Evolutionary conservation across 352 stramenopile genomes (phyloP), one percentile per base, ranked within the genome.

Genomic region (Phytopythium boreale): DNA sequence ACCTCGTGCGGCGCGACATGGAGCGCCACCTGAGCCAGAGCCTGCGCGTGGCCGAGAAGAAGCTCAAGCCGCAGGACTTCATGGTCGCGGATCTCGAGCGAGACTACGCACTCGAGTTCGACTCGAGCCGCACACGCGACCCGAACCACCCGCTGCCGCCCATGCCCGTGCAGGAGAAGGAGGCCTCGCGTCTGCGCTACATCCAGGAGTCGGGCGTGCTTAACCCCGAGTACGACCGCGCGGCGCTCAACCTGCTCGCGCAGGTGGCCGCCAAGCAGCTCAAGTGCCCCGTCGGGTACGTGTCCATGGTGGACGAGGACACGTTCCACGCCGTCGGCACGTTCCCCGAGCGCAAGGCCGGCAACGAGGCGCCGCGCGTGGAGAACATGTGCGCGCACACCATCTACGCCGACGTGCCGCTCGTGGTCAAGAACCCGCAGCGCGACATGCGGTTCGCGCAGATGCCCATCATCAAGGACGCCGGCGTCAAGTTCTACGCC

Each of bases 351-450:
- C 67, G 59, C 26, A 64, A 51, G 22, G 41, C 24, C 19, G 76
- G 71, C 61, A 74, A 74, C 27, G 59, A 65, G n/a, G 69, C 64
- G 26, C 68, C 72, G 36, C 72, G 78, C 6, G 50, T 72, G 6
- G 74, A 87, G 52, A 82, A 76, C 62, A 77, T 88, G 58, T 89
- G 80, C 57, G 62, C 72, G 20, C 72, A 87, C 67, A 80, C 63
- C 9, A 51, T 85, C 34, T 89, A 88, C 73, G 72, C 70, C 6
- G 78, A 89, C 64, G 73, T 69, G 57, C 78, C 78, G 15, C 55
- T 89, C 43, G 62, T 89, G 4, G 41, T 87, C 57, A 82, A 86
- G 70, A 84, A 89, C 70, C 72, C 80, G 39, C 74, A 73, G 51
- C 69, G 76, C 4, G 80, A 88, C 39, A 72, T 85, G 70, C 76